These are phyloP conservation scores for Abeoforma whisleri DNA, from an alignment of 78 protist species.

Conservation along the genomic window DNA sequence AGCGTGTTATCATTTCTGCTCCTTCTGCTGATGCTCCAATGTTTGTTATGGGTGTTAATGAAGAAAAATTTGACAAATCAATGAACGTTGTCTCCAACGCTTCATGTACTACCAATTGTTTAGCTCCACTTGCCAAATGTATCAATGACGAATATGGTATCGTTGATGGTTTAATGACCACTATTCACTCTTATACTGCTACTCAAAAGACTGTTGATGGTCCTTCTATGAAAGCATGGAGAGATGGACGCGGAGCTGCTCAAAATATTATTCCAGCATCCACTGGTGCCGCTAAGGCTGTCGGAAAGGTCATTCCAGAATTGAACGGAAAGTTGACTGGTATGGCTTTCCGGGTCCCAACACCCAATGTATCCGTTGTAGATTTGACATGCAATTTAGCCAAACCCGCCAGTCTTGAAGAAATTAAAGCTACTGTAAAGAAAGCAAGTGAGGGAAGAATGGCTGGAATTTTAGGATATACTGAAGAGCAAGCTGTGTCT, in stretches of 20 bases:
- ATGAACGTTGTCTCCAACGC: constrained; percentile 34
- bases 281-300: constrained; percentile 99
- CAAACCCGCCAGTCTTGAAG: constrained; percentile 79
- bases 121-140: constrained; percentile 94
- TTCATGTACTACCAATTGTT: constrained; percentile 99
- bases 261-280: constrained; percentile 96
- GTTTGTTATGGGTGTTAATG: constrained; percentile 97
- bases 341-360: constrained; percentile 99
- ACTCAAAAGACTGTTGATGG: constrained; percentile 97
- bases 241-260: constrained; percentile 90
- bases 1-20: constrained; percentile 97
- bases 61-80: constrained; percentile 57
- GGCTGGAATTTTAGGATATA: constrained; percentile 89
- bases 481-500: constrained; percentile 89
- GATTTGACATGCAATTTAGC: constrained; percentile 83
- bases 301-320: constrained; percentile 82
- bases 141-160: constrained; percentile 90
- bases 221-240: constrained; percentile 89
- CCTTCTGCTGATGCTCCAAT: constrained; percentile 95
- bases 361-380: constrained; percentile 95
- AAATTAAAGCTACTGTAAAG: constrained; percentile 72
- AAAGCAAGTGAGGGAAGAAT: constrained; percentile 59
- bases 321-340: constrained; percentile 97
- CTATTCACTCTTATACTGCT: constrained; percentile 97
- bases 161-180: constrained; percentile 96